These are phyloP conservation scores for Noccaea bulbosa DNA, from an alignment of 345 rosid species.

Conservation along the genomic window DNA sequence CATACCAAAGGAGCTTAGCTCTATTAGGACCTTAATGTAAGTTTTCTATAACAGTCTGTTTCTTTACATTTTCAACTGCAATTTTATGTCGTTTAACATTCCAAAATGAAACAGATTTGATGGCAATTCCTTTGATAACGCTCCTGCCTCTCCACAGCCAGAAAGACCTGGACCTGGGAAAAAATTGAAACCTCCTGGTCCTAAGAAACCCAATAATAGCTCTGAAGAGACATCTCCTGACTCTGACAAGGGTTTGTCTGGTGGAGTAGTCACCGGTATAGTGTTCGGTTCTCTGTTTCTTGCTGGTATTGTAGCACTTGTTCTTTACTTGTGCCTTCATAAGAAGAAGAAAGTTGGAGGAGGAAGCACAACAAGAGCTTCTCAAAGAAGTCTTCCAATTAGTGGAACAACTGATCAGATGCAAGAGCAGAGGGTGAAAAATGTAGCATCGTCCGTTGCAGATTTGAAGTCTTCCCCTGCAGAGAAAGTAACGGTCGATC, in stretches of 20 bases:
- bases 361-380: constrained; percentile 51
- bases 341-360: constrained; percentile 53
- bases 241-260: constrained; percentile 58
- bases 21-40: constrained; percentile 73
- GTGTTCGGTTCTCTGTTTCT: constrained; percentile 63
- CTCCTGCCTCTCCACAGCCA: constrained; percentile 81
- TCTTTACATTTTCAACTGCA: constrained; percentile 1
- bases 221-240: constrained; percentile 51
- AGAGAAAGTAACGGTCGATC: constrained; percentile 70
- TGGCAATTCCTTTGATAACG: constrained; percentile 85
- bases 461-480: constrained; percentile 75
- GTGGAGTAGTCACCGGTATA: constrained; percentile 71
- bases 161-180: constrained; percentile 48
- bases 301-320: constrained; percentile 55
- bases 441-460: constrained; percentile 67
- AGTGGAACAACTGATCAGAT: constrained; percentile 49
- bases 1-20: constrained; percentile 79
- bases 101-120: constrained; percentile 62
- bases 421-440: constrained; percentile 73
- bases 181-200: constrained; percentile 53
- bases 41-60: constrained; percentile 31
- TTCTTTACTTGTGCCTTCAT: constrained; percentile 53
- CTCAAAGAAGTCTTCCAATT: constrained; percentile 55
- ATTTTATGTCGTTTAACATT: constrained; percentile 17
- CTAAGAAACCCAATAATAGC: constrained; percentile 42